Percentiles rank a stretch among this genome's conserved stretches.
Evolutionary conservation across 2,329 filamentous ascomycete genomes (phyloP).

Genomic region (Huntiella omanensis): DNA sequence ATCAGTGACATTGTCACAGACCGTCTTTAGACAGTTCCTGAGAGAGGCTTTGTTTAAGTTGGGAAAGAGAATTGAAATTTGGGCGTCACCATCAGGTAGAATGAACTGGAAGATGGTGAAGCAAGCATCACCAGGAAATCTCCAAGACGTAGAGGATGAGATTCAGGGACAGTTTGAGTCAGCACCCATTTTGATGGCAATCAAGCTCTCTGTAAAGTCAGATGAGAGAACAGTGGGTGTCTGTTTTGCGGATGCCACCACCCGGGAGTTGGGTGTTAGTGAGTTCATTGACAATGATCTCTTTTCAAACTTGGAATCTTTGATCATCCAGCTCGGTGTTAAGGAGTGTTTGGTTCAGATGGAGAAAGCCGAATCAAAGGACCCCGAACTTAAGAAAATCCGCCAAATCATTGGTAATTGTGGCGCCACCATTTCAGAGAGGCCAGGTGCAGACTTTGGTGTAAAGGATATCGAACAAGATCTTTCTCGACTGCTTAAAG

Average conservation of each 20-base stretch:
- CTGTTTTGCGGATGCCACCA: constrained; percentile 93
- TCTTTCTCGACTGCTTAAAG: constrained; percentile 66
- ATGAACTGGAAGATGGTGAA: constrained; percentile 88
- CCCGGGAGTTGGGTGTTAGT: constrained; percentile 85
- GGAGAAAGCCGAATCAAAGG: constrained; percentile 65
- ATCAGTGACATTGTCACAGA: constrained; percentile 88
- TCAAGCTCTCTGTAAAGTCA: constrained; percentile 81
- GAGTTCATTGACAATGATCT: constrained; percentile 98
- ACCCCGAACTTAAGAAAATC: constrained; percentile 74
- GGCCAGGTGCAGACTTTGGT: constrained; percentile 58
- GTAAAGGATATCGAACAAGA: constrained; percentile 93
- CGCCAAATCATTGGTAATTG: constrained; percentile 81
- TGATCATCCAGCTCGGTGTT: constrained; percentile 89
- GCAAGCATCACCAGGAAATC: constrained; percentile 83
- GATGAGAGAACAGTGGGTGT: constrained; percentile 77
- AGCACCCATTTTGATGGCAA: constrained; percentile 83
- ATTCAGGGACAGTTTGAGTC: constrained; percentile 71
- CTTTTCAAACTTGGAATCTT: constrained; percentile 92
- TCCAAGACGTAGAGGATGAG: constrained; percentile 94
- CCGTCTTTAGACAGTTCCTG: constrained; percentile 88
- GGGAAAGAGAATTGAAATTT: constrained; percentile 82
- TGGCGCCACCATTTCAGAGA: constrained; percentile 73
- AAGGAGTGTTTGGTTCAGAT: constrained; percentile 79
- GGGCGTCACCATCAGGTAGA: constrained; percentile 53
- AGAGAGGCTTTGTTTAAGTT: constrained; percentile 84